Conservation (phyloP, 177 flowering plant genomes). For the Vitis hybrid region DNA sequence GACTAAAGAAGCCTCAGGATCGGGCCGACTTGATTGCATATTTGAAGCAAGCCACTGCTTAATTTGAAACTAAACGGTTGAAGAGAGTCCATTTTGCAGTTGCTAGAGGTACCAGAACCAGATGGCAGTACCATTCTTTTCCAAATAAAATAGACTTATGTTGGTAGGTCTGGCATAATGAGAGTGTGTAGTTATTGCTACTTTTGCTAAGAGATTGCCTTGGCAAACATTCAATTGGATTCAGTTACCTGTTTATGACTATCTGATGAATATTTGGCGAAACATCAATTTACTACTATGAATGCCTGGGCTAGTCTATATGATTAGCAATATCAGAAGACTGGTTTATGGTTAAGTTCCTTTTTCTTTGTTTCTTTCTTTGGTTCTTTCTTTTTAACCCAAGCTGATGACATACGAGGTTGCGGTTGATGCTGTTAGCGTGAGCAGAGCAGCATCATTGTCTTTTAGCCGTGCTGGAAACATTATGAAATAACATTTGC, state of each 20-base stretch:
- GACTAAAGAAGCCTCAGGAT: conserved; percentile 81
- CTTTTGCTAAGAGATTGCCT: conserved; percentile 10
- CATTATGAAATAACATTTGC: too few species aligned
- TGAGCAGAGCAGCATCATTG: too few species aligned
- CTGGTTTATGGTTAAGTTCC: too few species aligned
- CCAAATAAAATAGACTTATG: conserved; percentile 14
- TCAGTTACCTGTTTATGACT: neutral
- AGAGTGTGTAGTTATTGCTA: neutral
- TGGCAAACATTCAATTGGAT: conserved; percentile 6
- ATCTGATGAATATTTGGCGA: conserved; percentile 10
- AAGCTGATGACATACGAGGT: too few species aligned
- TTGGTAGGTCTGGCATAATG: neutral
- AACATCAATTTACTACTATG: neutral
- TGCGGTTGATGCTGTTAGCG: too few species aligned
- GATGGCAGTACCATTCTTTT: conserved; percentile 6
- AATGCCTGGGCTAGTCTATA: too few species aligned
- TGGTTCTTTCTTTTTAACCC: too few species aligned
- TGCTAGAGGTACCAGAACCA: neutral
- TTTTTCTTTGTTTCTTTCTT: too few species aligned
- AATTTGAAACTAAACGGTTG: neutral
- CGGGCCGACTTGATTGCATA: conserved; percentile 79
- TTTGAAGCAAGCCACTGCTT: conserved; percentile 56
- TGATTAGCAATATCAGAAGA: too few species aligned
- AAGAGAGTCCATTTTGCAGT: neutral
- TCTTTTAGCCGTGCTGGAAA: too few species aligned